Evolutionary conservation across 2,329 filamentous ascomycete species (phyloP).

Genomic region (Ophiostoma sp.): DNA sequence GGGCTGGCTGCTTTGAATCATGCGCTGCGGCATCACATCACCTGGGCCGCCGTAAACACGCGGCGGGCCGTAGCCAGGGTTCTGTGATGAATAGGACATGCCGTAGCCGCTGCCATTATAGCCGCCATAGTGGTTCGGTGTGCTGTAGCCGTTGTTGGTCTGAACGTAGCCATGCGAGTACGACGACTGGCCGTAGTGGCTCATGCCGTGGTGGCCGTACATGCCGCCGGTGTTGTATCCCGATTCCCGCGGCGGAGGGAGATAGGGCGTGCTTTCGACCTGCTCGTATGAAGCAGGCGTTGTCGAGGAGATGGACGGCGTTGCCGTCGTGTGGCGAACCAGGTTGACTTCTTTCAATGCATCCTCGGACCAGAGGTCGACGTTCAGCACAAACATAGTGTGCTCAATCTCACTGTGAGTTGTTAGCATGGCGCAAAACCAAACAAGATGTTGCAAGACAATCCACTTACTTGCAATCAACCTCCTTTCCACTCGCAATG

Average conservation of each 20-base stretch:
- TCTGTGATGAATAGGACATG: slow-evolving; percentile 25
- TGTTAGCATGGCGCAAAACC: slow-evolving; percentile 1
- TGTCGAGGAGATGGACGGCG: slow-evolving; percentile 75
- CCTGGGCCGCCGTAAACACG: slow-evolving; percentile 32
- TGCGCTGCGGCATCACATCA: slow-evolving; percentile 35
- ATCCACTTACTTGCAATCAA: slow-evolving; percentile 68
- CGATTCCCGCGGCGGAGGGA: slow-evolving; percentile 37
- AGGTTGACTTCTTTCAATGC: slow-evolving; percentile 61
- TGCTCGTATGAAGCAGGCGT: slow-evolving; percentile 71
- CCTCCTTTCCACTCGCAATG: slow-evolving; percentile 66
- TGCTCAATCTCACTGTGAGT: slow-evolving; percentile 53
- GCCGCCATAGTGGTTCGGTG: slow-evolving; percentile 33
- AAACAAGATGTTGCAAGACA: slow-evolving; percentile 14
- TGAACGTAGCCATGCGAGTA: slow-evolving; percentile 29
- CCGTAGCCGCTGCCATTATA: slow-evolving; percentile 28
- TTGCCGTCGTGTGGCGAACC: slow-evolving; percentile 57
- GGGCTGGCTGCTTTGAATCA: slow-evolving; percentile 46
- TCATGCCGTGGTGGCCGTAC: slow-evolving; percentile 29
- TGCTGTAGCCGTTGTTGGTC: slow-evolving; percentile 35
- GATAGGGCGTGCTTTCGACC: slow-evolving; percentile 37
- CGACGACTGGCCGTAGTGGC: slow-evolving; percentile 31
- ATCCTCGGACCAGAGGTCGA: slow-evolving; percentile 63
- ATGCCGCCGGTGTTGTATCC: slow-evolving; percentile 29
- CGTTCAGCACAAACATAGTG: slow-evolving; percentile 54
- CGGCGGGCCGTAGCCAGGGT: slow-evolving; percentile 31